phyloP scores from a whole-genome alignment of 371 early-diverging fungal genomes.

The Mortierella sp. region DNA sequence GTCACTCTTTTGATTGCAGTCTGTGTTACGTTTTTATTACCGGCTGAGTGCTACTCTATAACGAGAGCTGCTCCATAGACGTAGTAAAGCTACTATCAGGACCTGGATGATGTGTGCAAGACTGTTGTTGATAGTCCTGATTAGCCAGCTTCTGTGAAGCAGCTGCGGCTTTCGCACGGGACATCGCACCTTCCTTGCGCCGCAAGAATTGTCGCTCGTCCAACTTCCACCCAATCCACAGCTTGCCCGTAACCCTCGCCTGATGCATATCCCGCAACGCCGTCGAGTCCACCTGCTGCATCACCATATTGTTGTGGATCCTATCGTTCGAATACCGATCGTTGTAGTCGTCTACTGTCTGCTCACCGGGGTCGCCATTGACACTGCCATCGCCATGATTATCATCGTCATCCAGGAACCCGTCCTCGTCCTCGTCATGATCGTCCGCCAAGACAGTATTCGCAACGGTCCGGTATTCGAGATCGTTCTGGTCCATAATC shows the following conservation, averaged over 20 bases:
- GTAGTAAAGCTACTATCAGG: background rate
- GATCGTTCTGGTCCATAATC: conserved; percentile 21
- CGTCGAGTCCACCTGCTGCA: conserved; percentile 48
- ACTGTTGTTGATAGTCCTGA: background rate
- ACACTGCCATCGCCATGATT: background rate
- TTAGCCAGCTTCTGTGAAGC: background rate
- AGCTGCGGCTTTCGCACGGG: background rate
- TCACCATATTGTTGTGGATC: conserved; percentile 40
- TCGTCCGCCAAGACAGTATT: background rate
- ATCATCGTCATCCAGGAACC: conserved; percentile 13
- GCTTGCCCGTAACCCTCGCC: conserved; percentile 46
- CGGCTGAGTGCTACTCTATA: background rate
- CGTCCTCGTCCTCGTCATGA: conserved; percentile 8
- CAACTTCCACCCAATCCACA: conserved; percentile 49
- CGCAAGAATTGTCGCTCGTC: conserved; percentile 19
- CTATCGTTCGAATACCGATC: conserved; percentile 4
- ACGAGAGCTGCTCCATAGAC: background rate
- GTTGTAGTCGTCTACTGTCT: background rate
- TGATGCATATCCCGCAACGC: conserved; percentile 28
- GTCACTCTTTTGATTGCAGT: background rate
- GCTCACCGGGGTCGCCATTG: background rate
- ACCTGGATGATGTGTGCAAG: background rate
- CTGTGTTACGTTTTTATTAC: no score
- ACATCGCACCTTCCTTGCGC: conserved; percentile 9
- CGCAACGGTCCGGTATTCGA: conserved; percentile 15